Conservation (phyloP, 2,329 filamentous ascomycete genomes). For the Trichoderma arundinaceum region DNA sequence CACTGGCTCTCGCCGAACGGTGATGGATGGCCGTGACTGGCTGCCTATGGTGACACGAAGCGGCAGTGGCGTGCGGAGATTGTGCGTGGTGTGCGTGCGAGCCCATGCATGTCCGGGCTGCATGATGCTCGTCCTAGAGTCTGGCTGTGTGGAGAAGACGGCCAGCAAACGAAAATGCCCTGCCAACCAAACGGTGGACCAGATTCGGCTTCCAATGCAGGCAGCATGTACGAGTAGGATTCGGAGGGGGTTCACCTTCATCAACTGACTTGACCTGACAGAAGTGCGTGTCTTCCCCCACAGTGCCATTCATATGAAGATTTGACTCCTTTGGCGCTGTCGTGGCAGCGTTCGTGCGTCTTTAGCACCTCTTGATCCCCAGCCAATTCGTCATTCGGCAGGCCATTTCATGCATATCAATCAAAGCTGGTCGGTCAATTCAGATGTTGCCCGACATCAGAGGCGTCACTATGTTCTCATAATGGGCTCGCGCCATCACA, state of each 20-base stretch:
- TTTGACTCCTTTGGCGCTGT: constrained; percentile 17
- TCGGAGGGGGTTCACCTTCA: constrained; percentile 16
- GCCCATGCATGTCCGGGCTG: constrained; percentile 21
- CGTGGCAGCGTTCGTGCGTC: constrained; percentile 25
- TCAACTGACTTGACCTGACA: constrained; percentile 15
- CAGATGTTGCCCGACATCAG: constrained; percentile 18
- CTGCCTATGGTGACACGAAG: constrained; percentile 30
- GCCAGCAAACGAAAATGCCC: constrained; percentile 3
- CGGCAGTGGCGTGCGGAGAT: constrained; percentile 31
- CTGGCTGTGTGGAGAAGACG: constrained; percentile 21
- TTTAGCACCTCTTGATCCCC: constrained; percentile 16
- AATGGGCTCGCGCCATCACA: constrained; percentile 2
- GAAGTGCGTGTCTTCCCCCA: constrained; percentile 18
- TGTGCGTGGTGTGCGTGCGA: constrained; percentile 23
- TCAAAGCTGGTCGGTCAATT: constrained; percentile 3
- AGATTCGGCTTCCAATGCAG: constrained; percentile 11
- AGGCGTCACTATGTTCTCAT: constrained; percentile 30
- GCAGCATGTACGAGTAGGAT: constrained; percentile 21
- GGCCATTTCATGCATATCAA: constrained; percentile 14
- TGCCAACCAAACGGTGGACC: constrained; percentile 15
- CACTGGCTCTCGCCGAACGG: background rate
- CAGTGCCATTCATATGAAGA: constrained; percentile 17
- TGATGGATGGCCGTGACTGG: constrained; percentile 29
- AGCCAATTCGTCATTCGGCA: constrained; percentile 29
- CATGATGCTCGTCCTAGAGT: constrained; percentile 18